Conservation (phyloP, 306 rosid species). For the Ziziphus jujuba region DNA sequence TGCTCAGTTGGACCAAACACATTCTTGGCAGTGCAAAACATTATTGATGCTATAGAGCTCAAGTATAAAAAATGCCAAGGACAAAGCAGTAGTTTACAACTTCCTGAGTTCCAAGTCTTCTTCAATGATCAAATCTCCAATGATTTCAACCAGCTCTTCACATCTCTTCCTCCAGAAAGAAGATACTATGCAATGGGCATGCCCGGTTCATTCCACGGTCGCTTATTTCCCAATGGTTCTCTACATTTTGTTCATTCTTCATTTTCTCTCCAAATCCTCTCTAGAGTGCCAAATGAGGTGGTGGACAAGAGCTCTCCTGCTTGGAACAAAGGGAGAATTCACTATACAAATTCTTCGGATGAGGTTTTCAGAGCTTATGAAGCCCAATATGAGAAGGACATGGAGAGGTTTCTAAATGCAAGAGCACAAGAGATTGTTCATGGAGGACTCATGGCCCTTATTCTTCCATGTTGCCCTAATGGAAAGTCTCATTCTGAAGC, state of each 20-base stretch:
- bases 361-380: constrained; percentile 18
- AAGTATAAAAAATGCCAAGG: too few species aligned
- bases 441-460: constrained; percentile 29
- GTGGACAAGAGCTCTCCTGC: constrained; percentile 24
- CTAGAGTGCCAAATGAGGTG: constrained; percentile 17
- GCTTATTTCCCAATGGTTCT: constrained; percentile 21
- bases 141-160: constrained; percentile 33
- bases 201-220: constrained; percentile 25
- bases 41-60: constrained; percentile 25
- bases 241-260: constrained; percentile 31
- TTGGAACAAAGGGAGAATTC: constrained; percentile 28
- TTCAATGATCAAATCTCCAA: constrained; percentile 19
- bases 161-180: constrained; percentile 13
- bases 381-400: too few species aligned
- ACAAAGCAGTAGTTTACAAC: too few species aligned
- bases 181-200: constrained; percentile 17
- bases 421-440: constrained; percentile 29
- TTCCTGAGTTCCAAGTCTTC: constrained; percentile 32
- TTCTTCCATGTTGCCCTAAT: constrained; percentile 8
- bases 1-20: too few species aligned
- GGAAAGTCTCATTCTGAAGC: constrained; percentile 10
- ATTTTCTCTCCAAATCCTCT: constrained; percentile 18
- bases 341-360: constrained; percentile 14
- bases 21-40: constrained; percentile 38
- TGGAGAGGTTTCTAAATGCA: constrained; percentile 22